Evolutionary conservation across 1,284 basidiomycete genomes (phyloP).

Genomic region (Mrakiaceae sp.): DNA sequence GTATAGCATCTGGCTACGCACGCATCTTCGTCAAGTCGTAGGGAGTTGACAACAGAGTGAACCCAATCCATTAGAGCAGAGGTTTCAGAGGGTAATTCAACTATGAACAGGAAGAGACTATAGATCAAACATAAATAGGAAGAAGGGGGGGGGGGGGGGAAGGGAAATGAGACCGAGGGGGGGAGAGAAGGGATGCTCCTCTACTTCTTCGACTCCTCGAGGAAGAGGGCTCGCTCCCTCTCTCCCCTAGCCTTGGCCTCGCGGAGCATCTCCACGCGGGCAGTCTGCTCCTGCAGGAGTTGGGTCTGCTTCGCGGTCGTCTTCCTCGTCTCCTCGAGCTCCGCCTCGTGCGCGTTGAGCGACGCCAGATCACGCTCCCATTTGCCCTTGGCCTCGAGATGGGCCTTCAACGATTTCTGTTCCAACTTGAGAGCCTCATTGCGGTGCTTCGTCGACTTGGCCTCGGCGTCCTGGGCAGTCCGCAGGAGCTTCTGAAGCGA

Average conservation of each 20-base stretch:
- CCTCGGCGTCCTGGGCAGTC: not conserved
- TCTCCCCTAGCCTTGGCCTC: not conserved
- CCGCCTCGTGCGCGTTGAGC: conserved; percentile 1
- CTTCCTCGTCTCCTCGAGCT: not conserved
- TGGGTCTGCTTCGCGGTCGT: not conserved
- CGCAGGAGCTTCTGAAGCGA: not conserved
- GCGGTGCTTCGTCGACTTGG: not conserved
- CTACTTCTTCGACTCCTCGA: too few species aligned
- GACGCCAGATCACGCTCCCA: not conserved
- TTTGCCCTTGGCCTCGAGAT: conserved; percentile 1
- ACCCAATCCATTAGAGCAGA: not conserved
- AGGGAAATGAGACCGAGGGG: not conserved
- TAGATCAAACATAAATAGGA: not conserved
- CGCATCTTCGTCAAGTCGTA: not conserved
- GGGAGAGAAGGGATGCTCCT: not conserved
- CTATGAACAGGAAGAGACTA: not conserved
- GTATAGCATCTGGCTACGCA: conserved; percentile 58
- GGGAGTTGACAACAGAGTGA: not conserved
- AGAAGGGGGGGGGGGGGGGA: not conserved
- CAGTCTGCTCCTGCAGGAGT: not conserved
- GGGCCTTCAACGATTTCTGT: not conserved
- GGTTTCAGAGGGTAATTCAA: not conserved
- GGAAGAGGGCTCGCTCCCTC: not conserved
- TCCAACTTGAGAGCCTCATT: not conserved
- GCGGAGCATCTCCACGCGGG: not conserved